Base-by-base conservation (phyloP, 805 yeast species). In the Sugiyamaella mastotermitis region DNA sequence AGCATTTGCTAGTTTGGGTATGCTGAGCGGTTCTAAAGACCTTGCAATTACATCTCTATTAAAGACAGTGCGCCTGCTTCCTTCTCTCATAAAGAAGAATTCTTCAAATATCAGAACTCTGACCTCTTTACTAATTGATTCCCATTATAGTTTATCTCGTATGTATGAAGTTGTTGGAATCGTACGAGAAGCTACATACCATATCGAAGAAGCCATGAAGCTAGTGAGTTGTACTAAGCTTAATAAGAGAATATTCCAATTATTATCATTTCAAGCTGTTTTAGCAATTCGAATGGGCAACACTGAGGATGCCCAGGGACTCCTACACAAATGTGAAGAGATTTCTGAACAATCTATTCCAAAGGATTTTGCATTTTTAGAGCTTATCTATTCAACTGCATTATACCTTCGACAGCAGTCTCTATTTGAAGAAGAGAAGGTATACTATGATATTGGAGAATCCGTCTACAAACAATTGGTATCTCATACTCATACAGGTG, bases 371-470 rank as follows among this genome's bases (percentile, higher is more conserved):
- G 34, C 22, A 14, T 38, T 33, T 19, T 25, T 47, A 14, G 39
- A 43, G n/a, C 11, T 40, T 22, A 40, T 36, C 4, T 39, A 40
- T 26, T 45, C 51, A 3, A 29, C 35, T 3, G 42, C 43, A 15
- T 30, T 45, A 8, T 41, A 33, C 32, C 35, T 41, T 5, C 50
- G 39, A 23, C 35, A 41, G 5, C 40, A 37, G 20, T 15, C 34
- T n/a, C 34, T 28, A 20, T 48, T 35, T 22, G 36, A 37, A 1
- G 45, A 46, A 30, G 48, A 48, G 21, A 15, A 25, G 13, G 42
- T 29, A 3, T 48, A 41, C 27, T 46, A 43, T 27, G 41, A 40
- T 9, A 17, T 43, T 31, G 41, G 41, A 11, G 46, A 46, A n/a
- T 22, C 20, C 17, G 33, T 41, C 6, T 46, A 31, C 21, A n/a